These are phyloP conservation scores for Periconia sp. DNA, from an alignment of 2,329 filamentous ascomycete species.

Conservation along the genomic window DNA sequence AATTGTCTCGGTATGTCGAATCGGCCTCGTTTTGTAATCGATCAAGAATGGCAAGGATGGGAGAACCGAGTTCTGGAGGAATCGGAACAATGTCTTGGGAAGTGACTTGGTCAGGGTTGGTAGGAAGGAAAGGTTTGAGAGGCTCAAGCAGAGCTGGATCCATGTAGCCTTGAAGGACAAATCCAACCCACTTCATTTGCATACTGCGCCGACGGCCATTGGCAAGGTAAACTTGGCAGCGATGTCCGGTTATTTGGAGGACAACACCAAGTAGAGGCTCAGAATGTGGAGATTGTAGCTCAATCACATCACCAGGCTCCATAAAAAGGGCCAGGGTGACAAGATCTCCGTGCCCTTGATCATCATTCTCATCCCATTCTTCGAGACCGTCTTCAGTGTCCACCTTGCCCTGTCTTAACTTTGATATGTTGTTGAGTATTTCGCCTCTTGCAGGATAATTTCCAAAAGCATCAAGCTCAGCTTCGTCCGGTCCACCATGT, in stretches of 20 bases:
- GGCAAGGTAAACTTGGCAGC: constrained; percentile 54
- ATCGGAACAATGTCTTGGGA: constrained; percentile 43
- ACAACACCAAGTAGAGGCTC: constrained; percentile 54
- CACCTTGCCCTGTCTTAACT: constrained; percentile 21
- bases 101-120: constrained; percentile 23
- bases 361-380: constrained; percentile 23
- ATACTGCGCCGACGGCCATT: constrained; percentile 52
- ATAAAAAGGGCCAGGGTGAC: constrained; percentile 42
- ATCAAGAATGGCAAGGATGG: constrained; percentile 47
- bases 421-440: constrained; percentile 27
- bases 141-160: constrained; percentile 48
- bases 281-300: constrained; percentile 41
- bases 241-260: constrained; percentile 44
- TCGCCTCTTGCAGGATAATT: constrained; percentile 24
- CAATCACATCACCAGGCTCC: constrained; percentile 53
- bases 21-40: constrained; percentile 49
- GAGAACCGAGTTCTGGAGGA: constrained; percentile 49
- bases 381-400: constrained; percentile 23
- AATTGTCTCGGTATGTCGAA: constrained; percentile 50
- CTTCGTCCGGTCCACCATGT: constrained; percentile 36
- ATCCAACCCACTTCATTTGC: constrained; percentile 45
- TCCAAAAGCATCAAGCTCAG: constrained; percentile 32
- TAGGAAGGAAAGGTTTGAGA: constrained; percentile 56
- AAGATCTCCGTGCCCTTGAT: constrained; percentile 31
- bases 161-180: constrained; percentile 53